phyloP scores from a whole-genome alignment of 768 basidiomycete species.

The Tulasnella sp. region DNA sequence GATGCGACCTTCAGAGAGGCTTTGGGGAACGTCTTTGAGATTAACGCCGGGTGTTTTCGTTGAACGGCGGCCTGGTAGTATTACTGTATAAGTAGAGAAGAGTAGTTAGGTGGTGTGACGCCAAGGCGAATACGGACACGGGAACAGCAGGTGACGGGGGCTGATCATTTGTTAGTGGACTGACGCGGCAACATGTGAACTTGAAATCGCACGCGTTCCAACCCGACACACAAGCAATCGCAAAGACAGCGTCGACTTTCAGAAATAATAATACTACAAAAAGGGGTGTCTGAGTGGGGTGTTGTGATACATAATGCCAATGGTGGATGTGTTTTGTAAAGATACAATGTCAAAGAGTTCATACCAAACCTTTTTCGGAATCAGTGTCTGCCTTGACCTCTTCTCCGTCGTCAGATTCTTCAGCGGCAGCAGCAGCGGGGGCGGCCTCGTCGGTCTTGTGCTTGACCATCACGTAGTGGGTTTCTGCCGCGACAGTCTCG shows the following conservation, averaged over 20 bases:
- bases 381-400: neutral
- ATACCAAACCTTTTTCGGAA: constrained; percentile 4
- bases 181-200: neutral
- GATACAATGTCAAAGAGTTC: constrained; percentile 16
- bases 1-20: constrained; percentile 29
- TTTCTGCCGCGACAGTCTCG: constrained; percentile 47
- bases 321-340: neutral
- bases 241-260: neutral
- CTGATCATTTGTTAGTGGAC: neutral
- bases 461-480: constrained; percentile 23
- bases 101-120: neutral
- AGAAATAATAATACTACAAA: neutral
- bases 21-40: no score
- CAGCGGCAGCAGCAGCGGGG: constrained; percentile 34
- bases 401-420: constrained; percentile 30
- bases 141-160: neutral
- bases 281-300: neutral
- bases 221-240: neutral
- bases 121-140: neutral
- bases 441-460: constrained; percentile 48
- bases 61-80: constrained; percentile 35
- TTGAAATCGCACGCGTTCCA: neutral
- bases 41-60: constrained; percentile 40
- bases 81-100: neutral
- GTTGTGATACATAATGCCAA: neutral